Conservation (phyloP, 148 eudicot genomes). For the Camellia granthamiana region DNA sequence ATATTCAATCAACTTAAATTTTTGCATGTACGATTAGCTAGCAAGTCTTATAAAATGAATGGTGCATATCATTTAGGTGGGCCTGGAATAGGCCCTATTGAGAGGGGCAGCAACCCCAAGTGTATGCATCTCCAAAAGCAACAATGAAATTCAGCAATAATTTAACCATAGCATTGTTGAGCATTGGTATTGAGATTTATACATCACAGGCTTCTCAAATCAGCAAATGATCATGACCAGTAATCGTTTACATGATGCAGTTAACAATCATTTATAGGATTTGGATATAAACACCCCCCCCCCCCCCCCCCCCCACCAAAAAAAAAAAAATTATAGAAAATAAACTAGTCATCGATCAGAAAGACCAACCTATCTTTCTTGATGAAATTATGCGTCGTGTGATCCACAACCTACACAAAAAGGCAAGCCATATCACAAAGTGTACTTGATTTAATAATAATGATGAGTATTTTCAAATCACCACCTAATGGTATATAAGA, state of each 20-base stretch:
- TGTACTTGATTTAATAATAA: neutral
- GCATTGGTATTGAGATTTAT: neutral
- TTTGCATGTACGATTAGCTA: no score
- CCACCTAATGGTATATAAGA: no score
- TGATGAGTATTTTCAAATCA: neutral
- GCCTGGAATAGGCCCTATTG: no score
- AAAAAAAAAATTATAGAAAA: neutral
- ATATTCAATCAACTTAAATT: no score
- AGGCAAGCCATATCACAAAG: neutral
- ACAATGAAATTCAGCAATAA: neutral
- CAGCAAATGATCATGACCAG: neutral
- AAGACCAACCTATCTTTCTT: slow-evolving; percentile 47
- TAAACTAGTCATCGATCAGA: slow-evolving; percentile 40
- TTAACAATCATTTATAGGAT: neutral
- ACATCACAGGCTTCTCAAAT: slow-evolving; percentile 2
- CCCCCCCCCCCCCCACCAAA: no score
- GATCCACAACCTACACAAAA: slow-evolving; percentile 66
- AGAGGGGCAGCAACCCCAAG: neutral
- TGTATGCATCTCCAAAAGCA: neutral
- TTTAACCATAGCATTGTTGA: neutral
- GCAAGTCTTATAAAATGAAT: no score
- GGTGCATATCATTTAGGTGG: no score
- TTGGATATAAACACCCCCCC: neutral
- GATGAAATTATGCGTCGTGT: slow-evolving; percentile 52
- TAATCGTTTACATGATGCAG: neutral